Percentiles rank a stretch among this genome's conserved stretches.
Evolutionary conservation across 176 grass and related monocot species (phyloP).

Genomic region (Rhynchospora breviuscula): DNA sequence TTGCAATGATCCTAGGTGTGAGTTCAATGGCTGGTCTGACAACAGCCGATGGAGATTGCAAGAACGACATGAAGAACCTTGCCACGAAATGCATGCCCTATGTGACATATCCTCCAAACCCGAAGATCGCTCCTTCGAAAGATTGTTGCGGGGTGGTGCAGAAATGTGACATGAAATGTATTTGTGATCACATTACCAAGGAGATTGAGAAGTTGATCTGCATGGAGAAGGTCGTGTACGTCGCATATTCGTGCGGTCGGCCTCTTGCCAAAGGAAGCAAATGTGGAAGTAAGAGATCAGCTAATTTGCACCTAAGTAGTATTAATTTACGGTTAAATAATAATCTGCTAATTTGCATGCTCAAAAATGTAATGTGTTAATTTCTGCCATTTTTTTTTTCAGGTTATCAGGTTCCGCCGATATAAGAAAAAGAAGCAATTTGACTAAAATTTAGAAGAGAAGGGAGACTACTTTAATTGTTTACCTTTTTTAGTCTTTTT

Average conservation of each 20-base stretch:
- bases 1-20: background rate
- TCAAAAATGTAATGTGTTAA: background rate
- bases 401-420: background rate
- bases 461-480: background rate
- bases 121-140: slow-evolving; percentile 31
- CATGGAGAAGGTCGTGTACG: slow-evolving; percentile 45
- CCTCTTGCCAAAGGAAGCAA: slow-evolving; percentile 16
- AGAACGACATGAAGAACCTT: background rate
- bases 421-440: background rate
- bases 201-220: slow-evolving; percentile 11
- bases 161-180: slow-evolving; percentile 7
- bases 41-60: background rate
- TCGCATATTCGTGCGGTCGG: background rate
- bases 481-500: background rate
- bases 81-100: slow-evolving; percentile 10
- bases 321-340: background rate
- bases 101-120: slow-evolving; percentile 7
- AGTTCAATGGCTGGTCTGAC: background rate
- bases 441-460: background rate
- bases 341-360: background rate
- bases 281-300: slow-evolving; percentile 25
- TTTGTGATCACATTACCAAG: slow-evolving; percentile 34
- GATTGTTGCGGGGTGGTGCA: slow-evolving; percentile 18
- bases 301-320: background rate
- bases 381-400: background rate